These are phyloP conservation scores for Medicago arabica DNA, from an alignment of 306 rosid species.

Conservation along the genomic window DNA sequence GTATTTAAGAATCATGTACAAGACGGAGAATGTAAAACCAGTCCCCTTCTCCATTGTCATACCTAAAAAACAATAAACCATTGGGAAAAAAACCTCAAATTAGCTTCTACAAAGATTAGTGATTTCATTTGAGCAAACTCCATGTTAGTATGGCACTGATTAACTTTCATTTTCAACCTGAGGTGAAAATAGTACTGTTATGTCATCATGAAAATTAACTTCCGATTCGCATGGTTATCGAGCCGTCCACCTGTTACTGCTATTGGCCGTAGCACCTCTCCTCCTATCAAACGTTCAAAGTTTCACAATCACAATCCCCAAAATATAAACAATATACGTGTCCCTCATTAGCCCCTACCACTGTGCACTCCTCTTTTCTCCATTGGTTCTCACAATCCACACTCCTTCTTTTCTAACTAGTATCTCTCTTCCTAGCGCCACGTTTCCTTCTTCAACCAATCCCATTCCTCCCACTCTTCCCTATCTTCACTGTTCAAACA, in stretches of 20 bases:
- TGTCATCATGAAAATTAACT: background rate
- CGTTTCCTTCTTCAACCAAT: constrained; percentile 58
- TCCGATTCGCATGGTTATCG: background rate
- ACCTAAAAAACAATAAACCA: no score
- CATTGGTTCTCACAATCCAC: constrained; percentile 46
- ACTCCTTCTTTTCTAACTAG: constrained; percentile 12
- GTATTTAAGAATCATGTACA: no score
- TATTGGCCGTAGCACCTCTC: constrained; percentile 35
- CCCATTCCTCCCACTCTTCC: constrained; percentile 31
- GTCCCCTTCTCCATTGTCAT: no score
- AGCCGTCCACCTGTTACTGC: constrained; percentile 54
- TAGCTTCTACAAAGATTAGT: background rate
- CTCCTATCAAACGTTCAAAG: constrained; percentile 19
- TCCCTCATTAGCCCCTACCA: constrained; percentile 36
- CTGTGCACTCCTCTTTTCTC: constrained; percentile 51
- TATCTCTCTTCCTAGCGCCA: constrained; percentile 32
- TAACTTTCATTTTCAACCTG: background rate
- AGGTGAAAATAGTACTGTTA: background rate
- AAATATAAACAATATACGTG: constrained; percentile 49
- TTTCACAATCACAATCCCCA: constrained; percentile 35
- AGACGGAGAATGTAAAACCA: no score
- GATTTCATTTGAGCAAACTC: background rate
- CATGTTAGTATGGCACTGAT: background rate
- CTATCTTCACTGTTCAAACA: constrained; percentile 40
- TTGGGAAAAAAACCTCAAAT: no score